A percentile compares a stretch with the other conserved stretches of the same genome.
Evolutionary conservation across 1,284 basidiomycete genomes (phyloP).

Genomic region (Polyporus tsugae): DNA sequence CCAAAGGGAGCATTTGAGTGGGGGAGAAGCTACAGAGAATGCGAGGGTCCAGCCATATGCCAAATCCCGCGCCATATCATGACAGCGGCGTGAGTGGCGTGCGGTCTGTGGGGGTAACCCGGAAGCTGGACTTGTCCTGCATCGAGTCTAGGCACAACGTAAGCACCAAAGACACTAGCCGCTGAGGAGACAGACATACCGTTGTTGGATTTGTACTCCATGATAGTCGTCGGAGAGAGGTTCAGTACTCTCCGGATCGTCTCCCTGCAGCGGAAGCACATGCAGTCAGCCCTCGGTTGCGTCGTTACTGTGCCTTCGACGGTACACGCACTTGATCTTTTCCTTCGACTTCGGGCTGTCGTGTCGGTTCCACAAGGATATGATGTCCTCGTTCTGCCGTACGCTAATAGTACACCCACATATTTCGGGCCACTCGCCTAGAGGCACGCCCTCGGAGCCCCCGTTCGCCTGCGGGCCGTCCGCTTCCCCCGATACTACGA

Average conservation of each 20-base stretch:
- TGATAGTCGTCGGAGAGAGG: conserved; percentile 72
- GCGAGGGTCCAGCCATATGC: neutral
- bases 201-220: conserved; percentile 90
- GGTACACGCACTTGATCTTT: conserved; percentile 69
- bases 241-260: conserved; percentile 72
- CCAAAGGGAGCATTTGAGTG: conserved; percentile 8
- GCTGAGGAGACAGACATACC: conserved; percentile 52
- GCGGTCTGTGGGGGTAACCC: conserved; percentile 61
- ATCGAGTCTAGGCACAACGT: conserved; percentile 69
- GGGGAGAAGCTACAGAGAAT: neutral
- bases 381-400: conserved; percentile 83
- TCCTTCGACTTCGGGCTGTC: conserved; percentile 76
- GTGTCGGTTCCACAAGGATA: conserved; percentile 81
- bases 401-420: conserved; percentile 88
- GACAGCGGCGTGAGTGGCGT: conserved; percentile 52
- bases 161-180: neutral
- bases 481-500: conserved; percentile 42
- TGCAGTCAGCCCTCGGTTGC: conserved; percentile 1
- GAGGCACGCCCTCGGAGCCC: conserved; percentile 23
- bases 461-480: conserved; percentile 30
- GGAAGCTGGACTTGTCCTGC: conserved; percentile 85
- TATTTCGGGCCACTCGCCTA: conserved; percentile 72
- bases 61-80: conserved; percentile 35
- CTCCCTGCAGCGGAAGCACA: conserved; percentile 57
- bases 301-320: neutral